phyloP scores from a whole-genome alignment of 179 eudicot genomes.

The Vitellaria paradoxa region DNA sequence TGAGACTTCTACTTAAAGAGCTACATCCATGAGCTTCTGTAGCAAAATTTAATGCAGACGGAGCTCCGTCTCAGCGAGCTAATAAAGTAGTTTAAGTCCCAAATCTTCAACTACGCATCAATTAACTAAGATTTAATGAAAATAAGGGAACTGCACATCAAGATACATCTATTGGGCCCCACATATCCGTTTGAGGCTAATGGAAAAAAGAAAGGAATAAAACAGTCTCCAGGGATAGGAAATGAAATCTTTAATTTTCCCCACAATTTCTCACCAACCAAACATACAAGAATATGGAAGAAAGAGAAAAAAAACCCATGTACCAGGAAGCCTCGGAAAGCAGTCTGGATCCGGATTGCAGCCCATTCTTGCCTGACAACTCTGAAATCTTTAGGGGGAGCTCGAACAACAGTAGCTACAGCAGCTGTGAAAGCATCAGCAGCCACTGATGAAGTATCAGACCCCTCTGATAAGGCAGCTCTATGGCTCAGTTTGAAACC shows the following conservation, averaged over 20 bases:
- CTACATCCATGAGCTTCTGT: neutral
- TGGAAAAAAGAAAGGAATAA: neutral
- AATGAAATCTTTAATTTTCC: neutral
- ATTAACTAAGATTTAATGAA: neutral
- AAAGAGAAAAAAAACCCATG: slow-evolving; percentile 14
- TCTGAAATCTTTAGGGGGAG: slow-evolving; percentile 85
- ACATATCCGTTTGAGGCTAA: too few relatives aligned
- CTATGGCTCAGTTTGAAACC: slow-evolving; percentile 55
- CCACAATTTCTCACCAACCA: slow-evolving; percentile 2
- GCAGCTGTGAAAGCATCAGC: slow-evolving; percentile 70
- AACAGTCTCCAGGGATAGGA: neutral
- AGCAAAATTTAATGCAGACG: neutral
- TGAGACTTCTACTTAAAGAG: neutral
- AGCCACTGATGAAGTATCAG: slow-evolving; percentile 60
- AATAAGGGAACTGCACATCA: too few relatives aligned
- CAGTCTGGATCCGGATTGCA: slow-evolving; percentile 90
- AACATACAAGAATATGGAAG: neutral
- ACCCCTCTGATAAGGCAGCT: slow-evolving; percentile 47
- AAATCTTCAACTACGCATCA: neutral
- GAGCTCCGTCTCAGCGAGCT: neutral
- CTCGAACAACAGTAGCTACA: slow-evolving; percentile 78
- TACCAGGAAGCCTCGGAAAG: slow-evolving; percentile 92
- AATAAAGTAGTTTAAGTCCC: neutral
- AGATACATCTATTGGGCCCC: neutral
- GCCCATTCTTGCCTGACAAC: slow-evolving; percentile 94